phyloP scores from a whole-genome alignment of 2,329 filamentous ascomycete genomes.

The Pseudogymnoascus sp. region DNA sequence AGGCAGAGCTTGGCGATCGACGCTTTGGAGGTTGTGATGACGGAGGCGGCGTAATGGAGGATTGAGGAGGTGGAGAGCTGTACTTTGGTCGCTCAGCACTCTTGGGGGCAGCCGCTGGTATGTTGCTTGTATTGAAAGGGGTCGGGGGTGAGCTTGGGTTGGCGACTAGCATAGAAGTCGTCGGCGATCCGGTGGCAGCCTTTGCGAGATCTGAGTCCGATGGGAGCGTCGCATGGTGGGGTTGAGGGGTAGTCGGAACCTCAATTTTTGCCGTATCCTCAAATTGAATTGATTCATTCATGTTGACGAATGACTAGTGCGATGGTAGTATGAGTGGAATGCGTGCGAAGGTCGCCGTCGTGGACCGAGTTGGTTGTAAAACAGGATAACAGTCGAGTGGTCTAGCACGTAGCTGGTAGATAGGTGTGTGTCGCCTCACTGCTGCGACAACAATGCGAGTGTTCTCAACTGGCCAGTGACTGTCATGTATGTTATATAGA shows the following conservation, averaged over 20 bases:
- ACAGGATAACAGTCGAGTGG: not conserved
- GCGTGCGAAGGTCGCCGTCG: not conserved
- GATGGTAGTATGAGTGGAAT: not conserved
- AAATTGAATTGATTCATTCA: not conserved
- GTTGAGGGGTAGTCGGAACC: conserved; percentile 9
- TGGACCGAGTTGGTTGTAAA: not conserved
- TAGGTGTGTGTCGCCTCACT: not conserved
- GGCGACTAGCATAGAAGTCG: conserved; percentile 7
- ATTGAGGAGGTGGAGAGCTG: conserved; percentile 33
- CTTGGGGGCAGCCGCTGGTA: conserved; percentile 20
- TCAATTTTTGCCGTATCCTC: conserved; percentile 2
- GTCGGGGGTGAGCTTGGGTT: conserved; percentile 25
- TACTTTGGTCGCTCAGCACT: conserved; percentile 11
- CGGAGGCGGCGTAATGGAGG: conserved; percentile 52
- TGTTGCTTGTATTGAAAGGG: conserved; percentile 23
- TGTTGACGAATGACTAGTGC: not conserved
- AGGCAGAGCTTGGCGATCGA: not conserved
- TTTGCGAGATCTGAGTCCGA: conserved; percentile 5
- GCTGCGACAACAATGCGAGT: not conserved
- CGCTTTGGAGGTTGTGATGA: conserved; percentile 44
- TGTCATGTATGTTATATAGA: not conserved
- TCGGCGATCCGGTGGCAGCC: not conserved
- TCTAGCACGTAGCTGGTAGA: not conserved
- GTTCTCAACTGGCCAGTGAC: not conserved
- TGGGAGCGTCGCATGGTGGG: conserved; percentile 10